A percentile compares a stretch with the other conserved stretches of the same genome.
Conservation (phyloP, 208 protist species). For the Tritrichomonas musculus region DNA sequence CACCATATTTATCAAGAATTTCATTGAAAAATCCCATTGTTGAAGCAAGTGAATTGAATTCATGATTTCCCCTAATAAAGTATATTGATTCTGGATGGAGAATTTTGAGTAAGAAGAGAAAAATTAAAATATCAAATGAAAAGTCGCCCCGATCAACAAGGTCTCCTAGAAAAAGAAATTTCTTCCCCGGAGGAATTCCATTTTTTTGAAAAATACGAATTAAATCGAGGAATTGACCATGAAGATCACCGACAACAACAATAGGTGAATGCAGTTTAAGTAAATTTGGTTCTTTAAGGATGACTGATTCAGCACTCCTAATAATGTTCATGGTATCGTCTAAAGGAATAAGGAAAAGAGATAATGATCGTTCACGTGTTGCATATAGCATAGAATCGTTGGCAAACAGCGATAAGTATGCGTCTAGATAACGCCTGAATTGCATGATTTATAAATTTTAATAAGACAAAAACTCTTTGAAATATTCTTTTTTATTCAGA, state of each 20-base stretch:
- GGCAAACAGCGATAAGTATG: too few relatives aligned
- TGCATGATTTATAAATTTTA: too few relatives aligned
- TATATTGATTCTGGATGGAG: neutral
- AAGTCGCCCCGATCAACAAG: neutral
- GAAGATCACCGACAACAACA: neutral
- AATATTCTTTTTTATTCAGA: too few relatives aligned
- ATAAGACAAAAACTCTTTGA: too few relatives aligned
- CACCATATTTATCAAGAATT: neutral
- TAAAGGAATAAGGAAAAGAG: too few relatives aligned
- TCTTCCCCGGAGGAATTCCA: neutral
- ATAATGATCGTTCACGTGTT: too few relatives aligned
- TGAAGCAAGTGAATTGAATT: neutral
- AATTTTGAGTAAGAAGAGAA: neutral
- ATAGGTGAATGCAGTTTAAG: neutral
- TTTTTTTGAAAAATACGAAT: neutral
- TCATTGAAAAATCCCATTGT: neutral
- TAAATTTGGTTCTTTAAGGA: neutral
- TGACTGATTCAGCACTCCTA: too few relatives aligned
- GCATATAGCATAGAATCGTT: too few relatives aligned
- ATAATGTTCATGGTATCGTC: too few relatives aligned
- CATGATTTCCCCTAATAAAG: slow-evolving; percentile 6
- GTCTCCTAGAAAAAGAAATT: neutral
- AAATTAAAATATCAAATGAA: neutral
- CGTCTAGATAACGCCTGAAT: too few relatives aligned
- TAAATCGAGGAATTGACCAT: neutral